Evolutionary conservation across 495 filamentous ascomycete genomes (phyloP), one percentile per base, ranked within the genome.

Genomic region (Thermochaetoides thermophila): DNA sequence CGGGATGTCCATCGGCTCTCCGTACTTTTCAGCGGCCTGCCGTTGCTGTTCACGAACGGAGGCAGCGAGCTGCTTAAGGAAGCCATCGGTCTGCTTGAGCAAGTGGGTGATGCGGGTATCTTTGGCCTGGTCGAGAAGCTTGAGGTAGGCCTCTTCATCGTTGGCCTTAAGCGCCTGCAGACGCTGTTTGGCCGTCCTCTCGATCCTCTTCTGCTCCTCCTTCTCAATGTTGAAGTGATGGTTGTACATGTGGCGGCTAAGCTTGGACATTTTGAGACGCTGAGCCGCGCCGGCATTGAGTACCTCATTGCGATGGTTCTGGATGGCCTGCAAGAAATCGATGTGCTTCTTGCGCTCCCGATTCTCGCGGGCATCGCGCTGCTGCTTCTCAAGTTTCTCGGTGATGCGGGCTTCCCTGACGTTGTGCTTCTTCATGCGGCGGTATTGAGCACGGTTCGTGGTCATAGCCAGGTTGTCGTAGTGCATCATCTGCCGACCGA

Each of bases 101-200:
- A 97, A 68, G 52, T 97, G 89, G 11, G 91, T 89, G 45, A 97
- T 96, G 75, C 89, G 87, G 14, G 84, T 94, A 65, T 97, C 89
- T 63, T 97, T 97, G 38, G 89, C 91, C 52, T 97, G 86, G 50
- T 86, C 89, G 42, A 97, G 75, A 42, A 97, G 65, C 52, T 94
- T 95, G 47, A 96, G 64, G 51, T 97, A 97, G 0, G 89, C 91
- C 55, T 94, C 89, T 65, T 97, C 89, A 57, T 97, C 87, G 73
- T 97, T 92, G 44, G 87, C 85, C 61, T 92, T 96, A 57, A 97
- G 64, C 19, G 91, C 91, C 58, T 93, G 84, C 25, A 97, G 81
- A 95, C 89, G 91, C 59, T 96, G 89, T 63, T 95, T 96, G 19
- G 89, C 89, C 10, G 86, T 97, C 35, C 91, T 71, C 57, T 97